Percentiles rank a stretch among this genome's conserved stretches.
phyloP scores from a whole-genome alignment of 352 stramenopile species.

The Phytophthora europaea region DNA sequence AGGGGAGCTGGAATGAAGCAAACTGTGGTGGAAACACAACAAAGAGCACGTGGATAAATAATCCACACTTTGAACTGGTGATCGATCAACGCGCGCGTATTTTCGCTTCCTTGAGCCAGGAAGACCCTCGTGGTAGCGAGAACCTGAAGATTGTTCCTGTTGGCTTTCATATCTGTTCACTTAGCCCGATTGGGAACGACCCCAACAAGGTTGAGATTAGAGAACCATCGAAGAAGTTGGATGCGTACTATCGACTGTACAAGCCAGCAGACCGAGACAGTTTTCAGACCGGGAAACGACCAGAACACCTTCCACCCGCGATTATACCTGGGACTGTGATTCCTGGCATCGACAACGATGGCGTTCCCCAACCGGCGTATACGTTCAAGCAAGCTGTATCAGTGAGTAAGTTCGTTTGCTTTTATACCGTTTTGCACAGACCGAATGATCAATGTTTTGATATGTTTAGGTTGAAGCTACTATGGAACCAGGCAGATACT shows the following conservation, averaged over 20 bases:
- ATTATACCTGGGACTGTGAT: conserved; percentile 86
- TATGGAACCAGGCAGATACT: conserved; percentile 82
- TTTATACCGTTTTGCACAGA: background rate
- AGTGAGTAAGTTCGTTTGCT: conserved; percentile 36
- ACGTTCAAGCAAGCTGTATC: conserved; percentile 89
- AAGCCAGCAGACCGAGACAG: conserved; percentile 65
- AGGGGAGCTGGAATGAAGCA: conserved; percentile 82
- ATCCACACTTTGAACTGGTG: conserved; percentile 83
- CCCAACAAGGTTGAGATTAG: conserved; percentile 65
- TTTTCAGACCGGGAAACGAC: conserved; percentile 66
- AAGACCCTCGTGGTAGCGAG: conserved; percentile 79
- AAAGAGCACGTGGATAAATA: conserved; percentile 91
- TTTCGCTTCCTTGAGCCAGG: conserved; percentile 84
- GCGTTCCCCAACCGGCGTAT: conserved; percentile 76
- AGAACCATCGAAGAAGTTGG: conserved; percentile 65
- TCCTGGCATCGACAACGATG: conserved; percentile 68
- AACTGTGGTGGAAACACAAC: conserved; percentile 85
- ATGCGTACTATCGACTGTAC: conserved; percentile 81
- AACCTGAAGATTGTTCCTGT: conserved; percentile 84
- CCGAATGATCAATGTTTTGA: background rate
- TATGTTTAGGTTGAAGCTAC: conserved; percentile 62
- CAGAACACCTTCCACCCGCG: conserved; percentile 63
- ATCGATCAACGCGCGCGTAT: conserved; percentile 70
- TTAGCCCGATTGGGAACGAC: conserved; percentile 41
- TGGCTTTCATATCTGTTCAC: conserved; percentile 85